Conservation (phyloP, 75 land plant genomes). For the Cupressus sempervirens region DNA sequence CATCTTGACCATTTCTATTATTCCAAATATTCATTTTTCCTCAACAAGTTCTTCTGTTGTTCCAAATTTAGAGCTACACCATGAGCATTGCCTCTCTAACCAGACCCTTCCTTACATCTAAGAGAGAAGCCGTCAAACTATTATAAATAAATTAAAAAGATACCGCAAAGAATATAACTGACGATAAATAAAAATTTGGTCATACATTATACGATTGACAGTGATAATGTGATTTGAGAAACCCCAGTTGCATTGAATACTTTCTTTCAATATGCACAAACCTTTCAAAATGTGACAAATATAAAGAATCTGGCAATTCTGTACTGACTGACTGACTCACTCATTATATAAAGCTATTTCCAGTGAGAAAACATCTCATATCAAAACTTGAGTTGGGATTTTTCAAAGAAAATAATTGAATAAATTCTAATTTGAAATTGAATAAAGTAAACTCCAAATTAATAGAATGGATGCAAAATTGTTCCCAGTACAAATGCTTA, state of each 20-base stretch:
- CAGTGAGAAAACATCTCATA: not conserved
- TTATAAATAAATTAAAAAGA: not conserved
- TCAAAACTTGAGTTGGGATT: not conserved
- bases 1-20: no score
- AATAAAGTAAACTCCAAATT: not conserved
- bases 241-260: not conserved
- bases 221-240: not conserved
- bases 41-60: not conserved
- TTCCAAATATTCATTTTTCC: no score
- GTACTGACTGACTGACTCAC: not conserved
- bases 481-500: not conserved
- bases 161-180: not conserved
- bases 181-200: not conserved
- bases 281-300: not conserved
- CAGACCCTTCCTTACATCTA: not conserved
- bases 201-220: not conserved
- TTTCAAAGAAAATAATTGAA: not conserved
- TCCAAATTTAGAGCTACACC: not conserved
- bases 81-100: not conserved
- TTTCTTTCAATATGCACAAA: not conserved
- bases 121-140: not conserved
- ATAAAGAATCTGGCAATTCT: not conserved
- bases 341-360: not conserved
- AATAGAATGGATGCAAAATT: conserved; percentile 7
- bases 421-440: not conserved